These are phyloP conservation scores for Podospora appendiculata DNA, from an alignment of 495 filamentous ascomycete genomes.

Conservation along the genomic window DNA sequence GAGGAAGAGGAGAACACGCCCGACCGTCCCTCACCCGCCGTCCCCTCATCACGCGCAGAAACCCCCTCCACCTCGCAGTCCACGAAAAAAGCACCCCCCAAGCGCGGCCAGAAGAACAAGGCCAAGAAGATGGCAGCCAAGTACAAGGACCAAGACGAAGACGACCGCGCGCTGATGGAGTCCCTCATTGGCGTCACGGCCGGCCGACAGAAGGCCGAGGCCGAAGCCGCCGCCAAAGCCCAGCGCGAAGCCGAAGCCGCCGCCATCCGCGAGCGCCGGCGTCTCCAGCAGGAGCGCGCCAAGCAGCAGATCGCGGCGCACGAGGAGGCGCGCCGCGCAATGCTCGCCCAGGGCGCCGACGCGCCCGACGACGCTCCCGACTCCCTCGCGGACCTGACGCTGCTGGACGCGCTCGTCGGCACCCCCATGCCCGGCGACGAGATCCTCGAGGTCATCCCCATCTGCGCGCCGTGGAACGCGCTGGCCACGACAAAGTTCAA, in stretches of 20 bases:
- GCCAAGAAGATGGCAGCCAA: slow-evolving; percentile 81
- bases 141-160: slow-evolving; percentile 92
- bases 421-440: slow-evolving; percentile 74
- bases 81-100: slow-evolving; percentile 33
- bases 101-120: slow-evolving; percentile 78
- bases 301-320: slow-evolving; percentile 54
- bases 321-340: slow-evolving; percentile 54
- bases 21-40: slow-evolving; percentile 3
- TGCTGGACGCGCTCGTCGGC: slow-evolving; percentile 69
- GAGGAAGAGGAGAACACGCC: slow-evolving; percentile 5
- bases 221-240: slow-evolving; percentile 43
- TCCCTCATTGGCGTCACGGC: slow-evolving; percentile 69
- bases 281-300: slow-evolving; percentile 68
- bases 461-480: slow-evolving; percentile 86
- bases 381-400: slow-evolving; percentile 26
- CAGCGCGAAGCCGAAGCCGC: slow-evolving; percentile 52
- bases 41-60: slow-evolving; percentile 4
- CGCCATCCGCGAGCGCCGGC: slow-evolving; percentile 60
- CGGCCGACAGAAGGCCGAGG: slow-evolving; percentile 42
- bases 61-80: slow-evolving; percentile 15
- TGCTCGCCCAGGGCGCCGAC: slow-evolving; percentile 41
- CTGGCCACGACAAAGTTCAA: slow-evolving; percentile 77
- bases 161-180: slow-evolving; percentile 78
- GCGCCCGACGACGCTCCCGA: slow-evolving; percentile 43
- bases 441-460: slow-evolving; percentile 78